Evolutionary conservation across 148 eudicot species (phyloP), one percentile per base, ranked within the genome.

Genomic region (Chenopodium album): DNA sequence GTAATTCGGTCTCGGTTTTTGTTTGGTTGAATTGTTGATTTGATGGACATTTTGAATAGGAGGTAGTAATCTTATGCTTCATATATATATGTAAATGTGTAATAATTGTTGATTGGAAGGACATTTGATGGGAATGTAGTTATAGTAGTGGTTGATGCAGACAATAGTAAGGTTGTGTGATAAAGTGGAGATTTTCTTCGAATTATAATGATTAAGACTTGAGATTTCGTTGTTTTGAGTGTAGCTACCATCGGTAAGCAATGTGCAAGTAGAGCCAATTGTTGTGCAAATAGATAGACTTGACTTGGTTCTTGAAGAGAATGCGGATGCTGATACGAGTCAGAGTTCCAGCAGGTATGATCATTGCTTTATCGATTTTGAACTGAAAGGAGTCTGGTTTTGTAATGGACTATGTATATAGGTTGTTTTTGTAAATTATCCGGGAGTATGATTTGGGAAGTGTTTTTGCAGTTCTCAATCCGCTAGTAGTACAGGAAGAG

Each of bases 291-390:
- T 96, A 74, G 99, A 96, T 90, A 87, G 88, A 84, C 95, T 96
- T 56, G 98, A 96, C 89, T 79, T 96, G 88, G 99, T 96, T 83
- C 91, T 96, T 78, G 94, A 91, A 86, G 99, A 96, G 87, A 96
- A 91, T 85, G 91, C 94, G 47, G 91, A 96, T 84, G 77, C 84
- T 20, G 97, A 96, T 80, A 78, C 84, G 69, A 82, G 80, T 86
- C 85, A 77, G 78, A 88, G 83, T 86, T 62, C 95, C 74, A 88
- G 90, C 88, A 89, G 99, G 99, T 94, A 84, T 73, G 17, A 12
- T 74, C 31, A 17, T 68, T 46, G 41, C n/a, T 74, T 74, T 74
- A 17, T 13, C 7, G 12, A 46, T 44, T 44, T 72, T 11, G 17
- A 72, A 10, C n/a, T 11, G 22, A 71, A 16, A 34, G 13, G 13